These are phyloP conservation scores for Apostasia ramifera DNA, from an alignment of 106 monocot genomes.

Conservation along the genomic window DNA sequence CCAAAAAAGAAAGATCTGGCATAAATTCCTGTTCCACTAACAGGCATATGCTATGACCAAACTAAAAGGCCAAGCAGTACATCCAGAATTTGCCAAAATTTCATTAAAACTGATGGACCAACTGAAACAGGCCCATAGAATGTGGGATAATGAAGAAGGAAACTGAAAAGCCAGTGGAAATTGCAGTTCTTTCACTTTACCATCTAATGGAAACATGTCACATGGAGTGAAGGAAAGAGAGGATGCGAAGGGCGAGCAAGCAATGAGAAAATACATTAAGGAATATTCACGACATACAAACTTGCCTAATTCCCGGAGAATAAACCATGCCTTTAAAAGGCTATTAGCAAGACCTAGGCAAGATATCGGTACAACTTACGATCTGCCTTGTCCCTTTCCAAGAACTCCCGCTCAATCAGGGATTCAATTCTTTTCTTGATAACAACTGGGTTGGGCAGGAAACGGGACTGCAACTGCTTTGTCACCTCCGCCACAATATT, in stretches of 20 bases:
- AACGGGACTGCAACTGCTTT: constrained; percentile 67
- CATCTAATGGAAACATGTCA: constrained; percentile 6
- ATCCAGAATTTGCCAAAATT: too few species aligned
- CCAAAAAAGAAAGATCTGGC: too few species aligned
- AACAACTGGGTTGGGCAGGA: constrained; percentile 69
- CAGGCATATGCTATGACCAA: too few species aligned
- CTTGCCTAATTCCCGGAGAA: background rate
- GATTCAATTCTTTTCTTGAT: constrained; percentile 83
- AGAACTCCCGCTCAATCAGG: constrained; percentile 74
- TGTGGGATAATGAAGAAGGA: too few species aligned
- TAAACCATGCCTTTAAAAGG: background rate
- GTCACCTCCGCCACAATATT: constrained; percentile 74
- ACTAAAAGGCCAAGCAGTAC: too few species aligned
- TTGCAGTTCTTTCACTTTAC: constrained; percentile 3
- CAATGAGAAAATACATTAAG: background rate
- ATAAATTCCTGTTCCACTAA: too few species aligned
- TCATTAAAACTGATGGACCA: too few species aligned
- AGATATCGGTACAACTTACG: constrained; percentile 71
- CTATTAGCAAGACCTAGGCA: background rate
- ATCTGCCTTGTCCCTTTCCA: constrained; percentile 67
- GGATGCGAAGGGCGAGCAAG: background rate
- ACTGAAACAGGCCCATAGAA: too few species aligned
- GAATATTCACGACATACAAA: constrained; percentile 7
- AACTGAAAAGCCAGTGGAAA: background rate
- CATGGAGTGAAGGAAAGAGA: background rate